Evolutionary conservation across 1,284 basidiomycete species (phyloP).

Genomic region (Marasmius oreades): DNA sequence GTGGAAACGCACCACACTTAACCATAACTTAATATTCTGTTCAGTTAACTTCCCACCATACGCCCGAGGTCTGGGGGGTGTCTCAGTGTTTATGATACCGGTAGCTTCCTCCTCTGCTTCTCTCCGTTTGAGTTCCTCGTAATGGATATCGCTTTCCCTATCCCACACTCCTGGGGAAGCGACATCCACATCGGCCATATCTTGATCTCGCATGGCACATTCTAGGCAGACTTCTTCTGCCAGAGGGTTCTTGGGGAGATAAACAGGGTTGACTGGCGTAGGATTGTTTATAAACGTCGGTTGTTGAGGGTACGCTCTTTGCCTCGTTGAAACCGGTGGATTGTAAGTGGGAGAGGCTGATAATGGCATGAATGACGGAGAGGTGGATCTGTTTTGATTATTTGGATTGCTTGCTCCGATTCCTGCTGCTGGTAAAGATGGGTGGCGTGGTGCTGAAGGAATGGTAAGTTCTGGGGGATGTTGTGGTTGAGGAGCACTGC

Average conservation of each 20-base stretch:
- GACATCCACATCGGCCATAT: conserved; percentile 95
- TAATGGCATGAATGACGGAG: conserved; percentile 40
- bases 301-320: conserved; percentile 67
- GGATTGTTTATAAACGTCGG: conserved; percentile 67
- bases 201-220: conserved; percentile 98
- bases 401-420: conserved; percentile 31
- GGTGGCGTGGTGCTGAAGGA: conserved; percentile 42
- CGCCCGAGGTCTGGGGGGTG: conserved; percentile 53
- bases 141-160: conserved; percentile 81
- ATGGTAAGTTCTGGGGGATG: conserved; percentile 24
- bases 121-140: conserved; percentile 72
- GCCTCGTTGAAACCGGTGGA: conserved; percentile 58
- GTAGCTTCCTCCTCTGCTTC: conserved; percentile 68
- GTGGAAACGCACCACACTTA: conserved; percentile 64
- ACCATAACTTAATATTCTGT: conserved; percentile 82
- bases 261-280: conserved; percentile 55
- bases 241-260: conserved; percentile 42
- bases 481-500: conserved; percentile 17
- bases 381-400: conserved; percentile 11
- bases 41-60: conserved; percentile 74
- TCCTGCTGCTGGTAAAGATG: conserved; percentile 37
- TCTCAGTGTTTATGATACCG: conserved; percentile 42
- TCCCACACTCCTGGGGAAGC: conserved; percentile 88
- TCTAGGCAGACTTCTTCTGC: conserved; percentile 90
- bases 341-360: conserved; percentile 57